Evolutionary conservation across 257 asterid genomes (phyloP), one percentile per base, ranked within the genome.

Genomic region (Thymus mandschuricus): DNA sequence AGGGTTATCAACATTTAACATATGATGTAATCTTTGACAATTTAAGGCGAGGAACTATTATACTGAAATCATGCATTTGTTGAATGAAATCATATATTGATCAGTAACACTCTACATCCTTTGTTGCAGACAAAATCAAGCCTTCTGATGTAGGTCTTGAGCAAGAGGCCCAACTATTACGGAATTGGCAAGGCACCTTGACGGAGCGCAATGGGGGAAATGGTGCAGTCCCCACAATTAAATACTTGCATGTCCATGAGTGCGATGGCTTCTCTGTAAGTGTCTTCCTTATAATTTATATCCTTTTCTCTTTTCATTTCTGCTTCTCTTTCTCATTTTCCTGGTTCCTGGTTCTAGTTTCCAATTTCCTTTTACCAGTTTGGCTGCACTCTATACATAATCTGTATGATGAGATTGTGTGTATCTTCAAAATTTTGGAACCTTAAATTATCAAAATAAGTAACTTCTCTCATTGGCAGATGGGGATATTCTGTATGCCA

Each of bases 81-180:
- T 61, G 58, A 54, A 61, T 61, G 64, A 44, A 21, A 21, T 21
- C 21, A 21, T 21, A 21, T 21, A 65, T 71, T 69, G 66, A 43
- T 64, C 58, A 34, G 57, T 82, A 56, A 78, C 78, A 51, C 63
- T 34, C 12, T 15, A 61, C 69, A 48, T 76, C 69, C 58, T 75
- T 79, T 75, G 68, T 29, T 73, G 74, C 95, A 95, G 99, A 87
- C 68, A 95, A 95, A 88, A 89, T 95, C 81, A 95, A 95, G 87
- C 98, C 99, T 74, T 88, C 97, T 74, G 99, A 95, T 81, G 96
- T 95, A 15, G 99, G 98, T 80, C 99, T 95, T 43, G 97, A 95
- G 82, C 95, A 87, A 86, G 98, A 95, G 74, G 96, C 96, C 56
- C 98, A 89, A 83, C 77, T 85, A 72, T 93, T 80, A 50, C 91